Base-by-base conservation (phyloP, 169 alveolate genomes). In the Plasmodium reichenowi region DNA sequence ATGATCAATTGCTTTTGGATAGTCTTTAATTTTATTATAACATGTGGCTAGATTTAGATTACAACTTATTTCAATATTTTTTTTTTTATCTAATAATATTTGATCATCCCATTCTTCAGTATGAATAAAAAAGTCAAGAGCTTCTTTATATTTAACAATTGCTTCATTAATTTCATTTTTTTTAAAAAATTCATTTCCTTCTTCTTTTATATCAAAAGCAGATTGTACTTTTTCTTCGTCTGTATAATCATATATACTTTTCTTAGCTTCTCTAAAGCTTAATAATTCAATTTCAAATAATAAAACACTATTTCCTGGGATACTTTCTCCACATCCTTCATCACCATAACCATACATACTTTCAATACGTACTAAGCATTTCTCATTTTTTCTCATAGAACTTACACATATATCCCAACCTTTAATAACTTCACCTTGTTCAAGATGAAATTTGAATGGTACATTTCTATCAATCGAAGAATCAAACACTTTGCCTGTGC, bases 211-310 rank as follows among this genome's bases (percentile, higher is more conserved):
- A 63, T 94, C 96, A 24, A 52, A 62, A 1, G 97, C 95, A 9
- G 95, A 96, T 83, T 95, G 96, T n/a, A 95, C 70, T 76, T 92
- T 94, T 88, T 95, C 97, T 26, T 94, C 97, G 17, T 88, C 93
- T 3, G 96, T 73, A 93, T 94, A 91, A 68, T 93, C 96, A 88
- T 93, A 76, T 43, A 64, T 68, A 66, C 93, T 91, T 93, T 92
- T 94, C 48, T 71, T 88, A 17, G 93, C 89, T 59, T 93, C 94
- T 29, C 94, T 89, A 74, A 88, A 88, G 88, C 85, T 94, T 38
- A 95, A 22, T 48, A 95, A 87, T 74, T 95, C 97, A 66, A 95
- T 93, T 89, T 95, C 97, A 67, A 95, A 95, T 32, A 93, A 85
- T 62, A 95, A 80, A 17, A 91, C 94, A 24, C 97, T 75, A 17